Percentiles rank a stretch among this genome's conserved stretches.
Evolutionary conservation across 2,329 filamentous ascomycete genomes (phyloP).

Genomic region (Cercospora janseana): DNA sequence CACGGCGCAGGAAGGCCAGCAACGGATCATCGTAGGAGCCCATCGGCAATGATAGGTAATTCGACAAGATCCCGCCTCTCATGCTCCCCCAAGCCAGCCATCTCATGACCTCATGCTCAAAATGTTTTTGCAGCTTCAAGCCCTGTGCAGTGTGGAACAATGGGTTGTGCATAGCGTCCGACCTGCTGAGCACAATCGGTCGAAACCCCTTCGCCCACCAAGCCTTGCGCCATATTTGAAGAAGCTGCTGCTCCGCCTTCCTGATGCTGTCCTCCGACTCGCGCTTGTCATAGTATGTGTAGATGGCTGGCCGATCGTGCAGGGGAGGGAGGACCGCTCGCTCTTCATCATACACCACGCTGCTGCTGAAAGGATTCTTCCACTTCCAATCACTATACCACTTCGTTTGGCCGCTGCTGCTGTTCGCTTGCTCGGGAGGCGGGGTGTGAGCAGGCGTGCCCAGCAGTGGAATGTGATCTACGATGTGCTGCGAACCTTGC

Average conservation of each 20-base stretch:
- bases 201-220: slow-evolving; percentile 95
- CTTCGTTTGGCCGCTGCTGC: slow-evolving; percentile 71
- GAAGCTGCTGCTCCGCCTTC: slow-evolving; percentile 72
- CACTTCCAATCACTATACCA: slow-evolving; percentile 92
- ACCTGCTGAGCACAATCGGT: slow-evolving; percentile 74
- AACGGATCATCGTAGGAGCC: slow-evolving; percentile 69
- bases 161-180: slow-evolving; percentile 80
- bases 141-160: slow-evolving; percentile 69
- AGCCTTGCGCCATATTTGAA: slow-evolving; percentile 84
- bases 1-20: slow-evolving; percentile 69
- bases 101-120: slow-evolving; percentile 71
- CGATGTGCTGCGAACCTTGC: slow-evolving; percentile 41
- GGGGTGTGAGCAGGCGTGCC: slow-evolving; percentile 68
- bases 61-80: slow-evolving; percentile 76
- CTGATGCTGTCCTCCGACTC: slow-evolving; percentile 60
- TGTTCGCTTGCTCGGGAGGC: slow-evolving; percentile 71
- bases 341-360: slow-evolving; percentile 75
- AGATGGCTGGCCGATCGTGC: slow-evolving; percentile 67
- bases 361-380: slow-evolving; percentile 84
- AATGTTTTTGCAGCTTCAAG: slow-evolving; percentile 57
- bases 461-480: slow-evolving; percentile 54
- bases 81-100: slow-evolving; percentile 94
- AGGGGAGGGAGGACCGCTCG: slow-evolving; percentile 80
- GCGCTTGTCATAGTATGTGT: slow-evolving; percentile 82
- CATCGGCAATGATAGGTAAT: slow-evolving; percentile 84